Conservation (phyloP, 2,329 filamentous ascomycete species). For the Colletotrichum plurivorum region DNA sequence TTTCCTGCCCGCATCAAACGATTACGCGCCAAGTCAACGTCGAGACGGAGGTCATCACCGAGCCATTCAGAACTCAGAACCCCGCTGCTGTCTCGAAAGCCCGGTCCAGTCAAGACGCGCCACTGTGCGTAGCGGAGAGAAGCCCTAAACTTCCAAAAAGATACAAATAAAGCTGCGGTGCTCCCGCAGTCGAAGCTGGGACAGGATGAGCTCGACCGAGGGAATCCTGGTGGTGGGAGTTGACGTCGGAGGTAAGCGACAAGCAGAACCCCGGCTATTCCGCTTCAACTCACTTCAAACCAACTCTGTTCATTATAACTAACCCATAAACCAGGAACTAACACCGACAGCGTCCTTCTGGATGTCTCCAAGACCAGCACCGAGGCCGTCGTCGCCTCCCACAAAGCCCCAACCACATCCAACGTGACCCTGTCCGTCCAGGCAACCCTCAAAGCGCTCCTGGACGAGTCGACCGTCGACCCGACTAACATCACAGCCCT, state of each 20-base stretch:
- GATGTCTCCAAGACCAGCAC: constrained; percentile 47
- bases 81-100: not conserved
- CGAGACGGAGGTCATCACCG: constrained; percentile 6
- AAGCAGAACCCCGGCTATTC: not conserved
- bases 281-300: not conserved
- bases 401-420: constrained; percentile 64
- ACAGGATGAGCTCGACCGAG: constrained; percentile 28
- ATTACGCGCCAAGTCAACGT: constrained; percentile 1
- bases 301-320: not conserved
- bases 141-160: not conserved
- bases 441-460: constrained; percentile 59
- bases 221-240: constrained; percentile 40
- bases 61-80: not conserved
- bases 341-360: constrained; percentile 67
- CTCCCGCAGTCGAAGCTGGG: constrained; percentile 2
- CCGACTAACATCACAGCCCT: constrained; percentile 60
- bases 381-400: constrained; percentile 40
- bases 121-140: not conserved
- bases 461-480: constrained; percentile 47
- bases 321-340: constrained; percentile 55
- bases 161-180: not conserved
- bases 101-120: not conserved
- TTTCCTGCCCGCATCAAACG: constrained; percentile 5
- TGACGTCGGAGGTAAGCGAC: constrained; percentile 39
- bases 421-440: constrained; percentile 64